Base-by-base conservation (phyloP, 345 rosid species). In the Arabidopsis thaliana region DNA sequence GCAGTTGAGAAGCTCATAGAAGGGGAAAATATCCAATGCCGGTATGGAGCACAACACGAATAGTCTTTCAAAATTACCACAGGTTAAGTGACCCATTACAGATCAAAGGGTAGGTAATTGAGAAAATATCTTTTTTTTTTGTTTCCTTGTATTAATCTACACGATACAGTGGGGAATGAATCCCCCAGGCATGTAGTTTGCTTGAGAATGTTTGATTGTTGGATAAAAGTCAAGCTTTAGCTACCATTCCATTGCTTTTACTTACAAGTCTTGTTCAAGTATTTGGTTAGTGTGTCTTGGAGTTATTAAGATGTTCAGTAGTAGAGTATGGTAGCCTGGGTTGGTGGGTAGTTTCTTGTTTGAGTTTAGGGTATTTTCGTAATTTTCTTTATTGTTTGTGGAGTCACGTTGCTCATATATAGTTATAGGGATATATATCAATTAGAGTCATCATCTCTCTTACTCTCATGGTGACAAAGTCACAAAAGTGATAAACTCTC, bases 1-100 rank as follows among this genome's bases (percentile, higher is more conserved):
- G 88, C 94, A 5, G 89, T 92, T 33, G 96, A 90, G 82, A 89
- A 68, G 81, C 88, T 92, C 62, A 72, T 89, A 5, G 87, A 85
- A 86, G 97, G 98, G 13, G 83, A 90, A 59, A 86, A 87, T 55
- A 79, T 92, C 46, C 70, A 46, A 25, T 83, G 89, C 85, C 81
- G 73, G 16, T 86, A 87, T 42, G 87, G 85, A 13, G 77, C 46
- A 23, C 78, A 55, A 42, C 25, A 69, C 28, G 81, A 72, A 51
- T 76, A 78, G 75, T 40, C 73, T 62, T 59, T 59, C 16, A 20
- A 44, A 23, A 30, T 0, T 51, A 25, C 24, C 22, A 65, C 64
- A 66, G 51, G 45, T 65, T 34, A 53, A 58, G 24, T 59, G 49
- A 65, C 13, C 38, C 67, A 22, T 56, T 45, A 63, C 67, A 58